Percentiles rank a stretch among this genome's conserved stretches.
These are phyloP conservation scores for Trichomonas gallinae DNA, from an alignment of 208 protist genomes.

Conservation along the genomic window DNA sequence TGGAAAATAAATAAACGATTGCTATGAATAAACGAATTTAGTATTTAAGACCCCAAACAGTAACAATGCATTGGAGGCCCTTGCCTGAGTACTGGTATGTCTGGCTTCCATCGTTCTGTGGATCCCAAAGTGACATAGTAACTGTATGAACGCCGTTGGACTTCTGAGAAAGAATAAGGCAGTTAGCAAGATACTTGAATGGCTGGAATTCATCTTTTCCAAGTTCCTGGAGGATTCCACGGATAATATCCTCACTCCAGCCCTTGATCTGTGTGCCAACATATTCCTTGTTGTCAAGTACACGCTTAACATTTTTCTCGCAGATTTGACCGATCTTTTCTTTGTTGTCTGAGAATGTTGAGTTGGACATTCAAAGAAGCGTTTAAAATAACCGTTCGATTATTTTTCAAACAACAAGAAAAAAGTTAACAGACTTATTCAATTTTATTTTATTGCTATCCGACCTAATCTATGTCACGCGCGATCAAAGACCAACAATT, in stretches of 20 bases:
- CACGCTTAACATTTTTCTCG: background rate
- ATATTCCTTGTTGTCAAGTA: background rate
- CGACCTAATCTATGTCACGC: no score
- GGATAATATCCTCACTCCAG: slow-evolving; percentile 21
- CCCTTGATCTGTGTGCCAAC: background rate
- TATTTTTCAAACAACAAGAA: no score
- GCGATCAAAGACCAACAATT: no score
- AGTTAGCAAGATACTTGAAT: slow-evolving; percentile 19
- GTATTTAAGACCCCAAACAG: slow-evolving; percentile 17
- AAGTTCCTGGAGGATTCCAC: background rate
- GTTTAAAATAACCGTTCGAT: background rate
- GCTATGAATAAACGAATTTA: background rate
- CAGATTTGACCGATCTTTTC: background rate
- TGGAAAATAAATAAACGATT: background rate
- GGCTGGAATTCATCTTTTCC: background rate
- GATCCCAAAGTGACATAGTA: slow-evolving; percentile 23
- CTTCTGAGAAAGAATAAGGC: background rate
- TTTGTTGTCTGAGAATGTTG: background rate
- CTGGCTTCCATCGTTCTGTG: background rate
- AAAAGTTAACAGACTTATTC: no score
- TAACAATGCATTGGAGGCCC: background rate
- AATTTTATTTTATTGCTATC: no score
- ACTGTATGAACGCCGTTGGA: slow-evolving; percentile 3
- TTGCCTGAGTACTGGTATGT: background rate
- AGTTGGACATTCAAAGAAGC: background rate